Base-by-base conservation (phyloP, 2,329 filamentous ascomycete genomes). In the Corynespora cassiicola region DNA sequence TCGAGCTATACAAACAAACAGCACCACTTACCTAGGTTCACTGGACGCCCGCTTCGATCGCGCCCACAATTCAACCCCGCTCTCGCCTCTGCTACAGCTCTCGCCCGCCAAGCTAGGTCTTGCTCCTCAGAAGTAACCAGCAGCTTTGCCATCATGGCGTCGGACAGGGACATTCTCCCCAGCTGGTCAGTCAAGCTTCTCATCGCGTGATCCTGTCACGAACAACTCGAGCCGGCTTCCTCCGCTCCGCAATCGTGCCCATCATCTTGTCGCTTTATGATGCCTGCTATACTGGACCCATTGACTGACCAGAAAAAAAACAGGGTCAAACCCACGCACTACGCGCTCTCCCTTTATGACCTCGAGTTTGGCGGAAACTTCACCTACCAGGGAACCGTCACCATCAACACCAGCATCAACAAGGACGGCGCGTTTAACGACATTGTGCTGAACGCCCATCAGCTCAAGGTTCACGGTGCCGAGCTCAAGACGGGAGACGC, bases 331-430 rank as follows among this genome's bases (percentile, higher is more conserved):
- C 90, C 94, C 2, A 75, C 78, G 47, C 90, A 97, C 74, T 99
- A 99, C 73, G 77, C 82, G 60, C 77, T 99, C 52, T 89, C 86
- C 39, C 80, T 99, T 56, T 83, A 78, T 63, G 86, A 94, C 56
- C 75, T 99, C 50, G 85, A 96, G 55, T 73, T 84, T 36, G 79
- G 80, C 49, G 81, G 80, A 38, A 73, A 74, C 43, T 96, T 92
- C 85, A 83, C 80, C 44, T 99, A 92, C 75, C 83, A 92, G 73
- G 94, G 94, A 52, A 84, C 79, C 14, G 88, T 96, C 49, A 86
- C 82, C 51, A 95, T 99, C 66, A 80, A 87, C 53, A 78, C 86
- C 42, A 82, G 86, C 42, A 78, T 97, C 66, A 78, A 79, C 52
- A 82, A 85, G 64, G 74, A 84, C 21, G 57, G 57, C 39, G 54